These are phyloP conservation scores for Smittium culicis DNA, from an alignment of 371 early-diverging fungal species.

Conservation along the genomic window DNA sequence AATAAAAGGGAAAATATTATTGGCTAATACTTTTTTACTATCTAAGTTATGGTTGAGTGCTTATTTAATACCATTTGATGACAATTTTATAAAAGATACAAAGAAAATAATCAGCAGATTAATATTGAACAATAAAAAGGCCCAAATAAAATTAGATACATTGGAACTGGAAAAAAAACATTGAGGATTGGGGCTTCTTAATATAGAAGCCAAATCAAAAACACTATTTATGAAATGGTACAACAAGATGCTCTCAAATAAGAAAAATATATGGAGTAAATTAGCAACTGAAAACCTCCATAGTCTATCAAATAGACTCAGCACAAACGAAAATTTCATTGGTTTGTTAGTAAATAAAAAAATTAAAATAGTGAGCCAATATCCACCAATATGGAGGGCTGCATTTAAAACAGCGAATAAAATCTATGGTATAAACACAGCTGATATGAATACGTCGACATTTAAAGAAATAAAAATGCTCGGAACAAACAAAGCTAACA, in stretches of 20 bases:
- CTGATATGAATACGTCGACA: too few species aligned
- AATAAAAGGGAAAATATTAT: too few species aligned
- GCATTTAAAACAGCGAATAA: too few species aligned
- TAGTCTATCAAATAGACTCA: not conserved
- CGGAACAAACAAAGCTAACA: not conserved
- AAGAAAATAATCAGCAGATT: too few species aligned
- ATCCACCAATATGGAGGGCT: not conserved
- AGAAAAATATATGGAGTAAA: not conserved
- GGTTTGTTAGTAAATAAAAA: not conserved
- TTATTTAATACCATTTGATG: too few species aligned
- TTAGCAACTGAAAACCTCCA: not conserved
- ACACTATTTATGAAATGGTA: constrained; percentile 2
- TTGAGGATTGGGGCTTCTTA: not conserved
- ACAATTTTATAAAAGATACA: too few species aligned
- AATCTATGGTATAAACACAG: too few species aligned
- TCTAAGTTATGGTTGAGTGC: too few species aligned
- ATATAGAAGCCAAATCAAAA: not conserved
- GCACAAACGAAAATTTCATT: not conserved
- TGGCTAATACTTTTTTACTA: too few species aligned
- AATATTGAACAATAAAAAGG: constrained; percentile 6
- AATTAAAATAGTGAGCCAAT: not conserved
- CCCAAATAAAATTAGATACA: constrained; percentile 4
- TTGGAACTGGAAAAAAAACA: not conserved
- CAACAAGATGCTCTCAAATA: not conserved
- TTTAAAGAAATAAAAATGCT: not conserved